These are phyloP conservation scores for Fusarium sp. DNA, from an alignment of 2,329 filamentous ascomycete genomes.

Conservation along the genomic window DNA sequence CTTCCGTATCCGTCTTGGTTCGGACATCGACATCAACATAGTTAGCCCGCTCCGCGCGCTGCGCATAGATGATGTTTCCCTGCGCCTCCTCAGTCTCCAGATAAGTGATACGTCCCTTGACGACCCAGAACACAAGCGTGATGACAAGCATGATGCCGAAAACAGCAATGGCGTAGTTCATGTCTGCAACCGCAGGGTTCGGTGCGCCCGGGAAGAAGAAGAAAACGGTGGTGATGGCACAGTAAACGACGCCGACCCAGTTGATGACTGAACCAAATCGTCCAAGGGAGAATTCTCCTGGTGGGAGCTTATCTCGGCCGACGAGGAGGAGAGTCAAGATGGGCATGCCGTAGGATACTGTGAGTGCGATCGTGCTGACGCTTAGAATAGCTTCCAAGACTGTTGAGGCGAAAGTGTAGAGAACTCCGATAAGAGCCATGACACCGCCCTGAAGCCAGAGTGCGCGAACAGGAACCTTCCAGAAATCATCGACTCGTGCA, in stretches of 20 bases:
- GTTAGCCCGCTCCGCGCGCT: slow-evolving; percentile 26
- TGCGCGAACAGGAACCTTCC: slow-evolving; percentile 63
- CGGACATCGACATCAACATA: slow-evolving; percentile 5
- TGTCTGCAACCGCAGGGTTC: slow-evolving; percentile 57
- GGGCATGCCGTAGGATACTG: slow-evolving; percentile 60
- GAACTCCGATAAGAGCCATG: slow-evolving; percentile 58
- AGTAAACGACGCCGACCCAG: slow-evolving; percentile 62
- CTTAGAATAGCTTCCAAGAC: slow-evolving; percentile 64
- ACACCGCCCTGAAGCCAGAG: slow-evolving; percentile 62
- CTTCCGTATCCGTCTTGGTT: slow-evolving; percentile 10
- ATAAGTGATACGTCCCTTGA: slow-evolving; percentile 55
- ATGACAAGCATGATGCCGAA: slow-evolving; percentile 65
- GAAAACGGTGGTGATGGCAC: slow-evolving; percentile 61
- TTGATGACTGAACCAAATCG: slow-evolving; percentile 55
- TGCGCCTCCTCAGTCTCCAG: slow-evolving; percentile 43
- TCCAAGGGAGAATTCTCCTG: slow-evolving; percentile 58
- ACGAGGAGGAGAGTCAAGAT: slow-evolving; percentile 58
- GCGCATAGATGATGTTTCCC: slow-evolving; percentile 38
- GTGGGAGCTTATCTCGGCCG: slow-evolving; percentile 63
- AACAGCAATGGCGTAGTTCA: slow-evolving; percentile 68
- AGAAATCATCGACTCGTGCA: slow-evolving; percentile 53
- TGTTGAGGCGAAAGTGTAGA: slow-evolving; percentile 64
- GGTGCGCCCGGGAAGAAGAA: slow-evolving; percentile 63
- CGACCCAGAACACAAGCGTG: slow-evolving; percentile 60
- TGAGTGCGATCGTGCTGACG: slow-evolving; percentile 66